phyloP scores from a whole-genome alignment of 1,284 basidiomycete species.

The Trichosporon coremiiforme region DNA sequence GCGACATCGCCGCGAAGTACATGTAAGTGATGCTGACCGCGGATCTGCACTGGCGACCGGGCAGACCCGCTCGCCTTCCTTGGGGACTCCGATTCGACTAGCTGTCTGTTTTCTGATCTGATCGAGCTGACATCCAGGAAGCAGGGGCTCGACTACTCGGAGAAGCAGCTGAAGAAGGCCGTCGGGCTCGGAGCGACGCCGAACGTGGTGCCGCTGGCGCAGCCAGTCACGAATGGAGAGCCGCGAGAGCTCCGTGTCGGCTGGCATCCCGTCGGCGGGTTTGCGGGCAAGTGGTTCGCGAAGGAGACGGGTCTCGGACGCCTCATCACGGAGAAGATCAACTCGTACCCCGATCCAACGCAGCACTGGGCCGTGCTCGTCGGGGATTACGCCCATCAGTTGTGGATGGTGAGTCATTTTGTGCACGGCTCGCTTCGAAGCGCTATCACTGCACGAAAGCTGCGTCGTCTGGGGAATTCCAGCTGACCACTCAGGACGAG shows the following conservation, averaged over 20 bases:
- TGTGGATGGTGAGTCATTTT: slow-evolving; percentile 33
- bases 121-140: slow-evolving; percentile 17
- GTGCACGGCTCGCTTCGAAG: neutral
- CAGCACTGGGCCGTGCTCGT: slow-evolving; percentile 33
- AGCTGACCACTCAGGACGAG: slow-evolving; percentile 29
- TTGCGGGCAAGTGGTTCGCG: slow-evolving; percentile 32
- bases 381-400: slow-evolving; percentile 31
- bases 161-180: slow-evolving; percentile 23
- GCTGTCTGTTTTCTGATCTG: too few species aligned
- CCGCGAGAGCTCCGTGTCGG: slow-evolving; percentile 25
- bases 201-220: slow-evolving; percentile 24
- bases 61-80: too few species aligned
- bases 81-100: too few species aligned
- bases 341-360: slow-evolving; percentile 32
- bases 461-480: too few species aligned
- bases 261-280: slow-evolving; percentile 31
- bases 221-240: neutral
- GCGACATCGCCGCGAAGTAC: slow-evolving; percentile 27
- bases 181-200: slow-evolving; percentile 26
- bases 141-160: slow-evolving; percentile 22
- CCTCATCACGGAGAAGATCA: slow-evolving; percentile 32
- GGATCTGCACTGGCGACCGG: too few species aligned
- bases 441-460: too few species aligned
- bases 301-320: slow-evolving; percentile 27
- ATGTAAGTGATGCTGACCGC: slow-evolving; percentile 10